These are phyloP conservation scores for Ophiostoma ulmi DNA, from an alignment of 2,329 filamentous ascomycete species.

Conservation along the genomic window DNA sequence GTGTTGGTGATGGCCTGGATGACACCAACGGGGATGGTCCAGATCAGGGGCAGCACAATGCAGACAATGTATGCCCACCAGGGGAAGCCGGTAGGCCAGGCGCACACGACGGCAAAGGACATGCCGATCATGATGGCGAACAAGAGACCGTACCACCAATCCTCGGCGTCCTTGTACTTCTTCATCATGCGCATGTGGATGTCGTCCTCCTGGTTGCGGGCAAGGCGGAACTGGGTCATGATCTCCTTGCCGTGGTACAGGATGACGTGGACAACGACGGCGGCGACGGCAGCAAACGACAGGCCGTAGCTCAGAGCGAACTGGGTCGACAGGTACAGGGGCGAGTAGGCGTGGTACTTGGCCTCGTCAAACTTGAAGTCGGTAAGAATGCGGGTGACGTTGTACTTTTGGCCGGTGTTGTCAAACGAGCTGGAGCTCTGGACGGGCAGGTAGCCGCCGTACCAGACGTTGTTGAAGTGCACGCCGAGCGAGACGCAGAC, in stretches of 20 bases:
- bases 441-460: slow-evolving; percentile 57
- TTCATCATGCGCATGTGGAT: slow-evolving; percentile 58
- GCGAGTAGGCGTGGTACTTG: slow-evolving; percentile 60
- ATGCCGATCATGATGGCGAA: slow-evolving; percentile 51
- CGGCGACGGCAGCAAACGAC: slow-evolving; percentile 52
- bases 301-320: slow-evolving; percentile 58
- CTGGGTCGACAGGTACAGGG: slow-evolving; percentile 59
- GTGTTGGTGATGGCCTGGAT: slow-evolving; percentile 66
- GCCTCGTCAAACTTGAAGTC: slow-evolving; percentile 55
- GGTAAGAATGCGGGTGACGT: slow-evolving; percentile 56
- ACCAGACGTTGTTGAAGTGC: slow-evolving; percentile 54
- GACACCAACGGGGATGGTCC: slow-evolving; percentile 58
- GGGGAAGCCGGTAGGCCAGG: slow-evolving; percentile 54
- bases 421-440: slow-evolving; percentile 58
- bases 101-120: slow-evolving; percentile 49
- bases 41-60: slow-evolving; percentile 52
- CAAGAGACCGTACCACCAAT: slow-evolving; percentile 54
- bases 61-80: slow-evolving; percentile 55
- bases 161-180: slow-evolving; percentile 54
- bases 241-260: slow-evolving; percentile 54
- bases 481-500: slow-evolving; percentile 53
- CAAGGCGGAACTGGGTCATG: slow-evolving; percentile 50
- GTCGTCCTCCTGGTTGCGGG: slow-evolving; percentile 53
- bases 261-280: slow-evolving; percentile 52
- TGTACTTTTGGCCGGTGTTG: slow-evolving; percentile 56